Conservation (phyloP, 2,329 filamentous ascomycete species). For the Pseudopyrenochaeta lycopersici region DNA sequence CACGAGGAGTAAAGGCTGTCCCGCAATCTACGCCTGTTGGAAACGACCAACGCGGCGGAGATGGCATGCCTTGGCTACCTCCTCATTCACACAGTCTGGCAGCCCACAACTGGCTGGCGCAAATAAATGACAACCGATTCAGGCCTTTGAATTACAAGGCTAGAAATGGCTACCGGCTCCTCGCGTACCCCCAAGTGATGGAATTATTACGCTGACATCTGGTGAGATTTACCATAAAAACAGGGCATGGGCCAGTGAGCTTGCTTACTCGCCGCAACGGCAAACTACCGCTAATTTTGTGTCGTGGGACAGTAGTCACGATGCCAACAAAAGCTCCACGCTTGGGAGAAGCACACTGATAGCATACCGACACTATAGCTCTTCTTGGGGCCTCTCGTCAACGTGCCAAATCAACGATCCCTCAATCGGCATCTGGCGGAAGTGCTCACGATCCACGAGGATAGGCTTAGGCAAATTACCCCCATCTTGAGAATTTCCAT, state of each 20-base stretch:
- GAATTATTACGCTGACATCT: conserved; percentile 6
- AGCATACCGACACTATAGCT: not conserved
- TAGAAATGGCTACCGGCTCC: conserved; percentile 8
- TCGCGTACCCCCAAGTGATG: conserved; percentile 12
- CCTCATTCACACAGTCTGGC: conserved; percentile 6
- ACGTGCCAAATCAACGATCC: not conserved
- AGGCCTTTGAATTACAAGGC: too few species aligned
- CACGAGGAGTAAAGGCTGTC: conserved; percentile 1
- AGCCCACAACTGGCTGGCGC: too few species aligned
- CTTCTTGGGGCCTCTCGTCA: not conserved
- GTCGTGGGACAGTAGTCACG: not conserved
- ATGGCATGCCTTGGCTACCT: not conserved
- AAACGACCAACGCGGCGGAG: not conserved
- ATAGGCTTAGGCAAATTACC: not conserved
- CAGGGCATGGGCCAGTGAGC: conserved; percentile 10
- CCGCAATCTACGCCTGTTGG: conserved; percentile 2
- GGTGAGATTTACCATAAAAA: conserved; percentile 7
- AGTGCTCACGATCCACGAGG: not conserved
- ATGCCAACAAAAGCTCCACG: not conserved
- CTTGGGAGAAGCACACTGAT: not conserved
- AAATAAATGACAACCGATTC: too few species aligned
- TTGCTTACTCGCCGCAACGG: conserved; percentile 2
- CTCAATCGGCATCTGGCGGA: not conserved
- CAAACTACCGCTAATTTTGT: not conserved
- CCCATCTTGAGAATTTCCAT: too few species aligned